Base-by-base conservation (phyloP, 352 stramenopile species). In the Phytophthora sansomeana region DNA sequence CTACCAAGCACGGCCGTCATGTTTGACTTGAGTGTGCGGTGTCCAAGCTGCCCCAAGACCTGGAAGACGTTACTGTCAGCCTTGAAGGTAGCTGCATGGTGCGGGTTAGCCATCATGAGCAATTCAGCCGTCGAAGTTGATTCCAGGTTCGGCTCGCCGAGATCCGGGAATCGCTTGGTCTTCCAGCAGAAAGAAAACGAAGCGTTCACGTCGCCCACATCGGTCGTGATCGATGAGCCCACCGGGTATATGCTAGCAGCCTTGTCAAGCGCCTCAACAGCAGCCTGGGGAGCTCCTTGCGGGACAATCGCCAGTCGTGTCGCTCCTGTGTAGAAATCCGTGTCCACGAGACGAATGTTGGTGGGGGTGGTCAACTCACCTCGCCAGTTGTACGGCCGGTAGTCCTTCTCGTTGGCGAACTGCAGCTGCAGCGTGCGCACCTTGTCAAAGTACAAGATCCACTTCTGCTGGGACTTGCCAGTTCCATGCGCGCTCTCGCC, bases 11-110 rank as follows among this genome's bases (percentile, higher is more conserved):
- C 78, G 4, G 85, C 79, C 26, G 80, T 92, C 83, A 96, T 93
- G 53, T 80, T 83, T 13, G 85, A 93, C 66, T 96, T 96, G 39
- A 95, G 42, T 1, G 84, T 92, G 32, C 83, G 83, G 56, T 93
- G 76, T 47, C 82, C 83, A 48, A 91, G 75, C 26, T 58, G 46
- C 4, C 67, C 63, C 6, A 93, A 51, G 8, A 92, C 71, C 8
- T 85, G 61, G 49, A 87, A 86, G 0, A 42, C 28, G 6, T 67
- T 36, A 33, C 69, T 63, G 16, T 55, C 54, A 21, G 67, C 19
- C 21, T 71, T 66, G 19, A 95, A 74, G 24, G 80, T 75, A 13
- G 63, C 80, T 0, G 80, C 71, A 60, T 96, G 88, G 62, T 96
- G 88, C 36, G 85, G 81, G 38, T 92, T 75, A 6, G 85, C 86